Percentiles rank a stretch among this genome's conserved stretches.
phyloP scores from a whole-genome alignment of 352 stramenopile genomes.

The Pythium volutum region DNA sequence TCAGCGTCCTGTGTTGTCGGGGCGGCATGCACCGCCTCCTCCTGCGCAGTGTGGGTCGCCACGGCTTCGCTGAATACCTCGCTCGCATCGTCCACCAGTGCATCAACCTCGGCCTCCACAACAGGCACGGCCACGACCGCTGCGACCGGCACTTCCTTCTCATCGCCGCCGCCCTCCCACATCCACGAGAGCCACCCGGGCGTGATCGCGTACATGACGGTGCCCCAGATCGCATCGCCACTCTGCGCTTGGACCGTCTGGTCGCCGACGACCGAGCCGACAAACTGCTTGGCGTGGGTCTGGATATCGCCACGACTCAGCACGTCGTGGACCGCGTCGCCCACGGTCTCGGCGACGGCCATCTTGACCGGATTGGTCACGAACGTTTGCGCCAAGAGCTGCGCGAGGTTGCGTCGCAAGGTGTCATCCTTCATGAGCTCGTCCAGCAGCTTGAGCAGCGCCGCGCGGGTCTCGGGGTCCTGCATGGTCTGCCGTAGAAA shows the following conservation, averaged over 20 bases:
- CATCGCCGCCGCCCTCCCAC: constrained; percentile 36
- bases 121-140: constrained; percentile 24
- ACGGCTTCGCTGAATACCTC: constrained; percentile 16
- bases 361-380: constrained; percentile 64
- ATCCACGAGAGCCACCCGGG: constrained; percentile 76
- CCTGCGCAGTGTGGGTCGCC: not conserved
- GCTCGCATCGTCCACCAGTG: constrained; percentile 24
- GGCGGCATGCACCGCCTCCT: not conserved
- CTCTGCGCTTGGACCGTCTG: constrained; percentile 78
- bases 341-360: constrained; percentile 50
- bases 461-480: constrained; percentile 47
- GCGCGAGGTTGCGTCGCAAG: constrained; percentile 50
- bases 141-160: constrained; percentile 21
- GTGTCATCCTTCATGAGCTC: constrained; percentile 59
- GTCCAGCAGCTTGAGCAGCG: constrained; percentile 53
- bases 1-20: not conserved
- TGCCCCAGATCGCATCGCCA: constrained; percentile 77
- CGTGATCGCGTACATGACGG: constrained; percentile 77
- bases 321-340: constrained; percentile 71
- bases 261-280: constrained; percentile 73
- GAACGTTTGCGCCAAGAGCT: constrained; percentile 66
- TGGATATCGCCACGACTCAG: constrained; percentile 73
- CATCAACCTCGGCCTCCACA: constrained; percentile 31
- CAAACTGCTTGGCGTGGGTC: constrained; percentile 82
- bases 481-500: constrained; percentile 46